Conservation (phyloP, 148 eudicot species). For the Persicaria tinctoria region DNA sequence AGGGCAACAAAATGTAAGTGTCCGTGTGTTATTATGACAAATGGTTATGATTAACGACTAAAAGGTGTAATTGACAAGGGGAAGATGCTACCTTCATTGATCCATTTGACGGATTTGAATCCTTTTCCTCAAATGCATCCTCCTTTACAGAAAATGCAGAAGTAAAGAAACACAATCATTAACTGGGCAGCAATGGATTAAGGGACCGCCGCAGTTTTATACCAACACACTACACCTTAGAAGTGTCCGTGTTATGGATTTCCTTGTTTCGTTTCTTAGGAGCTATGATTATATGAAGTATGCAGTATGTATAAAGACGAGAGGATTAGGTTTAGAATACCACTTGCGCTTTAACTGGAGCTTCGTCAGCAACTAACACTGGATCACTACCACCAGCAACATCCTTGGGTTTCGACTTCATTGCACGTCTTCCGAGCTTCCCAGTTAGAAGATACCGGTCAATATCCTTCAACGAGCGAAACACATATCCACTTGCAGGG, state of each 20-base stretch:
- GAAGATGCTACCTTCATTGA: neutral
- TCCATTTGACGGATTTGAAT: neutral
- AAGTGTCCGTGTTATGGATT: too few species aligned
- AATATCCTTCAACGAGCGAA: conserved; percentile 46
- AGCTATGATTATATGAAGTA: neutral
- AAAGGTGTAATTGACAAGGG: neutral
- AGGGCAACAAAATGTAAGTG: neutral
- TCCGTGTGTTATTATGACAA: neutral
- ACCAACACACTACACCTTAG: too few species aligned
- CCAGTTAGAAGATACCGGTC: conserved; percentile 45
- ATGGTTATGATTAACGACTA: too few species aligned
- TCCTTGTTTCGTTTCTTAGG: neutral
- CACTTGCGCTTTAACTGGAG: conserved; percentile 15
- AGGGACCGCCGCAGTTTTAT: too few species aligned
- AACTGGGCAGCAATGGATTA: neutral
- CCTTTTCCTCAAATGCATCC: neutral
- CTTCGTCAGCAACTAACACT: conserved; percentile 15
- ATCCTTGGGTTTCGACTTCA: conserved; percentile 33
- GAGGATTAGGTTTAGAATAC: neutral
- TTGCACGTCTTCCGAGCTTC: conserved; percentile 33
- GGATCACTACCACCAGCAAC: conserved; percentile 5
- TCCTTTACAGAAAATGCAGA: neutral
- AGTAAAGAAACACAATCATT: neutral
- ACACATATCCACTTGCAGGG: conserved; percentile 43
- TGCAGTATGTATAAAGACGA: neutral